Base-by-base conservation (phyloP, 345 rosid species). In the Eutrema yunnanense region DNA sequence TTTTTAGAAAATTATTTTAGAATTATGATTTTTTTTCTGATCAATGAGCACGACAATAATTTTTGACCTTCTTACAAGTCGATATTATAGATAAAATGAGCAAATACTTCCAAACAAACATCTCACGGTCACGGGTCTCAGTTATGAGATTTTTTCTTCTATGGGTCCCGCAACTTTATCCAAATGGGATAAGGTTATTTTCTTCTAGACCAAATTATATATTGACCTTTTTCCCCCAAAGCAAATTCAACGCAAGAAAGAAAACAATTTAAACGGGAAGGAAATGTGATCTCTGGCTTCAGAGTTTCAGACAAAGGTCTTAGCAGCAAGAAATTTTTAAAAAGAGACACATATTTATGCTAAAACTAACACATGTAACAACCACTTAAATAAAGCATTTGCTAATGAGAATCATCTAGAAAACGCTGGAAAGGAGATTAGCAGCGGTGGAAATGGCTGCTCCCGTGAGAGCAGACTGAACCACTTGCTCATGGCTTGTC, bases 371-470 rank as follows among this genome's bases (percentile, higher is more conserved):
- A 74, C 60, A 27, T 34, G 14, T n/a, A 49, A 62, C 62, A 52
- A 40, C 51, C 48, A 4, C 9, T 62, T 4, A 43, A 16, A 22
- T n/a, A 60, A 51, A 60, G 46, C 44, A 34, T 16, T 60, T 50
- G 19, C 8, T 36, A 68, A 9, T 19, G 16, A 44, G 36, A 61
- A 62, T 16, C 19, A 40, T 62, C 76, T 66, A 87, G 68, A 90
- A 88, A 41, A 93, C 85, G 56, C 88, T 86, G 0, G 87, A 61
- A 22, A 94, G 96, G 65, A 94, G 87, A 78, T 92, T 91, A 44
- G 96, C 99, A 0, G 93, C 93, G 0, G 96, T 77, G 34, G 97
- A 86, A 70, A 94, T 77, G 1, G 97, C 97, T 22, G 99, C 99
- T 51, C 99, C 99, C 0, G 96, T 94, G 34, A 94, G 85, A 41